These are phyloP conservation scores for Diddensiella transvaalensis DNA, from an alignment of 805 yeast species.

Conservation along the genomic window DNA sequence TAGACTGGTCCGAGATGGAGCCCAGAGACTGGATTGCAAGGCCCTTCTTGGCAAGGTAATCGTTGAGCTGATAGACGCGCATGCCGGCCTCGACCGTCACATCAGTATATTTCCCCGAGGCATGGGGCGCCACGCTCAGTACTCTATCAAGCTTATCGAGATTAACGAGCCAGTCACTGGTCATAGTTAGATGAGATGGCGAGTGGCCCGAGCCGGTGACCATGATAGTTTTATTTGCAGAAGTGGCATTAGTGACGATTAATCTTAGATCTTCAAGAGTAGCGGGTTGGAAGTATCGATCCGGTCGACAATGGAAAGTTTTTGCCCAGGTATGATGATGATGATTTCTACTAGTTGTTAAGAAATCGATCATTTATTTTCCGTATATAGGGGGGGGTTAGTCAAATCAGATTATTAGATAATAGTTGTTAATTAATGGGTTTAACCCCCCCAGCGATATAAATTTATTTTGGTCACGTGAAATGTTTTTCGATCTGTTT, in stretches of 20 bases:
- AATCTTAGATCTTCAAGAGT: conserved; percentile 62
- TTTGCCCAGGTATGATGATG: conserved; percentile 83
- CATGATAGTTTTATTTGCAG: conserved; percentile 60
- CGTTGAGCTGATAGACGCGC: conserved; percentile 70
- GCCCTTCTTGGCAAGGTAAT: conserved; percentile 55
- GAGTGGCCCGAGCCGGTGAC: conserved; percentile 94
- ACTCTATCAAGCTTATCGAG: conserved; percentile 71
- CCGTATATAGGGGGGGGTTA: no score
- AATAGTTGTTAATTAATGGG: no score
- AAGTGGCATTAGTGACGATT: conserved; percentile 64
- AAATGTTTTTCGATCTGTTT: no score
- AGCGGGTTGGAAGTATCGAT: conserved; percentile 73
- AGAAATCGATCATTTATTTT: not conserved
- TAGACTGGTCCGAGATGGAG: conserved; percentile 87
- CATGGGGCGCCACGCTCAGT: conserved; percentile 28
- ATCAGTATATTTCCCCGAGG: conserved; percentile 56
- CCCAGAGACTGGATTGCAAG: conserved; percentile 89
- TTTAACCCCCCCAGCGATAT: no score
- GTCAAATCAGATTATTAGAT: no score
- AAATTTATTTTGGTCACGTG: no score
- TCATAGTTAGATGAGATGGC: conserved; percentile 87
- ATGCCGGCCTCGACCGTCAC: conserved; percentile 94
- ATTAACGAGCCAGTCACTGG: conserved; percentile 82
- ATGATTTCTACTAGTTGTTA: not conserved
- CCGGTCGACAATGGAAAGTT: conserved; percentile 75